Evolutionary conservation across 768 basidiomycete genomes (phyloP).

Genomic region (Hydnum rufescens): DNA sequence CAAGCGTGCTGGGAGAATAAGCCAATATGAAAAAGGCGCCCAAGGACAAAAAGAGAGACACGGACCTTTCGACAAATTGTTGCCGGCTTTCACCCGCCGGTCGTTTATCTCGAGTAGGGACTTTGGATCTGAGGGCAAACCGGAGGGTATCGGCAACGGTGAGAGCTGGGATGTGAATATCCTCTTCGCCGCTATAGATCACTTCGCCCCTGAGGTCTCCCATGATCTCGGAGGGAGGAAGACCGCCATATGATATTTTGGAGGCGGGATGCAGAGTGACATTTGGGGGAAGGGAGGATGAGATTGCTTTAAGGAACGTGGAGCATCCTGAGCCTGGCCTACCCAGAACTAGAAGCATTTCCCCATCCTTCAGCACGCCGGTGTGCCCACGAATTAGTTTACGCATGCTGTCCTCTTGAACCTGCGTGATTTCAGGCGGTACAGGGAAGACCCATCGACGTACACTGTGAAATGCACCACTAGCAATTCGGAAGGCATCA

Average conservation of each 20-base stretch:
- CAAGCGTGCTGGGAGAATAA: too few species aligned
- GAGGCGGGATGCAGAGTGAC: conserved; percentile 53
- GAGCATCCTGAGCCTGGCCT: conserved; percentile 72
- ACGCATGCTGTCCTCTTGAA: too few species aligned
- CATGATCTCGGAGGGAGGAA: conserved; percentile 41
- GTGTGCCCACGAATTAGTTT: conserved; percentile 29
- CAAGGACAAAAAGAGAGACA: too few species aligned
- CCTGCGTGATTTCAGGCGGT: too few species aligned
- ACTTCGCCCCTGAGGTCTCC: conserved; percentile 62
- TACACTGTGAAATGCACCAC: too few species aligned
- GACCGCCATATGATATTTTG: conserved; percentile 54
- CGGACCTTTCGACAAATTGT: too few species aligned
- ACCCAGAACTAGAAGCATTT: conserved; percentile 48
- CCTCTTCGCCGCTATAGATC: conserved; percentile 66
- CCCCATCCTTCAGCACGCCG: conserved; percentile 38
- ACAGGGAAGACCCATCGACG: too few species aligned
- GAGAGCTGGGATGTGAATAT: conserved; percentile 68
- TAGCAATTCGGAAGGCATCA: too few species aligned
- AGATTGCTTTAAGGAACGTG: conserved; percentile 62
- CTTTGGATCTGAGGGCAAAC: conserved; percentile 22
- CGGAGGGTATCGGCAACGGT: conserved; percentile 58
- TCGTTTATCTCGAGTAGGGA: conserved; percentile 12
- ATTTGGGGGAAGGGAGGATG: conserved; percentile 52
- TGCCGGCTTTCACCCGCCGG: neutral
- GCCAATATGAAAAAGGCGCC: too few species aligned